Evolutionary conservation across 2,329 filamentous ascomycete species (phyloP), one percentile per base, ranked within the genome.

Genomic region (Trichoderma hamatum): DNA sequence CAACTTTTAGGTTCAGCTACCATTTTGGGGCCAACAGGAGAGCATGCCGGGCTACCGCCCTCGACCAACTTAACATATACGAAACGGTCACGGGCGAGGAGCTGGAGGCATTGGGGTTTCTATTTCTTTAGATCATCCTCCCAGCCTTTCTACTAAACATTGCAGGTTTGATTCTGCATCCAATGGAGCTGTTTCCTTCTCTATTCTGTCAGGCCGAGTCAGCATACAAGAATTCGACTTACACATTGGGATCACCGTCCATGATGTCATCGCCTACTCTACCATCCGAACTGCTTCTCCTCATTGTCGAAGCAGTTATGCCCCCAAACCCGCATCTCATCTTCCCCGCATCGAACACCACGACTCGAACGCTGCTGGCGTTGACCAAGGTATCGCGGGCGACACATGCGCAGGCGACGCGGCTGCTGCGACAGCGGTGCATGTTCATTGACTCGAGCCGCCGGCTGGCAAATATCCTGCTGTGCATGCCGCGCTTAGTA

Each of bases 361-460:
- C 79, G 24, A 83, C 82, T 11, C 79, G 79, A 70, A 81, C 83
- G 7, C 79, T 86, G 6, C 72, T 85, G 19, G 76, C 82, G 21
- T 79, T 85, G 69, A 80, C 80, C 3, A 74, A 78, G 24, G 81
- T 84, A 46, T 84, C 80, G 43, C 78, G 79, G 3, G 78, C 79
- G 19, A 84, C 82, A 3, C 79, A 82, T 70, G 71, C 73, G 5
- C 69, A 80, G 11, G 82, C 84, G 3, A 77, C 78, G 19, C 79
- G 77, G 49, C 76, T 82, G 13, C 79, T 86, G n/a, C 80, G 80
- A 56, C 74, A 80, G 69, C 78, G 81, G 71, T 85, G 83, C 73
- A 71, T 84, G 43, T 81, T 82, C 71, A 75, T 86, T 49, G 79
- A 83, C 61, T 80, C 80, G 26, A 74, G 75, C 19, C 71, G 70